These are phyloP conservation scores for Arachis hypogaea DNA, from an alignment of 306 rosid species.

Conservation along the genomic window DNA sequence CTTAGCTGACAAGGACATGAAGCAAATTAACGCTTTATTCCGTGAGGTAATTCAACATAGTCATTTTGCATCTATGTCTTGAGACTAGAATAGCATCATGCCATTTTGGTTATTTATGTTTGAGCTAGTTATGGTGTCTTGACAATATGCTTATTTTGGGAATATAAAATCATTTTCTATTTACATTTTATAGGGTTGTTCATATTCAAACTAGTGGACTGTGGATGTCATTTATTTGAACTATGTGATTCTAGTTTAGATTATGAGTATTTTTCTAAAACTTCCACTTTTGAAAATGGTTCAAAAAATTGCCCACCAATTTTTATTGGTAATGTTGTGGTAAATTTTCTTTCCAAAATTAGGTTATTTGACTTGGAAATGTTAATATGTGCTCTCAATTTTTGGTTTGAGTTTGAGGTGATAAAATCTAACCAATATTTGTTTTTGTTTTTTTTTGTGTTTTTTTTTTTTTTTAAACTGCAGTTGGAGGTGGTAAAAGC, in stretches of 20 bases:
- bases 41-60: slow-evolving; percentile 67
- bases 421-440: slow-evolving; percentile 27
- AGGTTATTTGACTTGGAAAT: slow-evolving; percentile 14
- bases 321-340: slow-evolving; percentile 17
- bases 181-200: slow-evolving; percentile 4
- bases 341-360: slow-evolving; percentile 3
- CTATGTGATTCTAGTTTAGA: slow-evolving; percentile 26
- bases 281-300: slow-evolving; percentile 13
- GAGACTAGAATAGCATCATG: slow-evolving; percentile 24
- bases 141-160: neutral
- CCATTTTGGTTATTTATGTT: slow-evolving; percentile 25
- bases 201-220: slow-evolving; percentile 20
- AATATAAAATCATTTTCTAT: slow-evolving; percentile 2
- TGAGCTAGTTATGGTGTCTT: slow-evolving; percentile 12
- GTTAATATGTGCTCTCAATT: slow-evolving; percentile 1
- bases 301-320: neutral
- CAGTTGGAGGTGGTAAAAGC: slow-evolving; percentile 82
- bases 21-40: slow-evolving; percentile 74
- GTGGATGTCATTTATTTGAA: slow-evolving; percentile 12
- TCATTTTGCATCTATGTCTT: slow-evolving; percentile 2
- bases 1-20: slow-evolving; percentile 90
- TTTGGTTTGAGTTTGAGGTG: slow-evolving; percentile 22
- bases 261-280: slow-evolving; percentile 12
- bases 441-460: no score
- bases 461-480: slow-evolving; percentile 23